Evolutionary conservation across 148 eudicot genomes (phyloP).

Genomic region (Nepenthes mirabilis): DNA sequence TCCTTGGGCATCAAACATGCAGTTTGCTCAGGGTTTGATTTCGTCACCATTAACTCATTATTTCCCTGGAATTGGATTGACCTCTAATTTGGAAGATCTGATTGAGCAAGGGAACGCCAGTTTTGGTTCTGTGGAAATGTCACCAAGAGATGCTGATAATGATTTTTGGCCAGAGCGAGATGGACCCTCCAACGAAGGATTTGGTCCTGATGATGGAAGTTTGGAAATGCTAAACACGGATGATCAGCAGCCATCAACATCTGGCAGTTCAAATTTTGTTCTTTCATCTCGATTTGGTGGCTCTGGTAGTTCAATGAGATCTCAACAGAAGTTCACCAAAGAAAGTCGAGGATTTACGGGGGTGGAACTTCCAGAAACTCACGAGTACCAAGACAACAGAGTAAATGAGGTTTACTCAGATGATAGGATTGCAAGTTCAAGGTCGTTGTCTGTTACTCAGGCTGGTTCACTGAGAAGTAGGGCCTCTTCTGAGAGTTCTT

Average conservation of each 20-base stretch:
- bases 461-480: constrained; percentile 53
- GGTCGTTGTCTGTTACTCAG: constrained; percentile 47
- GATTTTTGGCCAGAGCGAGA: constrained; percentile 53
- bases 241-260: constrained; percentile 30
- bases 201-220: constrained; percentile 32
- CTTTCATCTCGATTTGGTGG: constrained; percentile 29
- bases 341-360: constrained; percentile 27
- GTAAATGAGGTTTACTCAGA: constrained; percentile 35
- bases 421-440: constrained; percentile 45
- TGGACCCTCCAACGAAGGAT: constrained; percentile 24
- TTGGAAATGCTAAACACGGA: constrained; percentile 22
- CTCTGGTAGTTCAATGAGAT: constrained; percentile 22
- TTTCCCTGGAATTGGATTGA: constrained; percentile 33
- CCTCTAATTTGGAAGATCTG: constrained; percentile 27
- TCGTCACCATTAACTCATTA: constrained; percentile 41
- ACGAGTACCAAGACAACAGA: constrained; percentile 25
- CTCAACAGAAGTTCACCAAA: constrained; percentile 26
- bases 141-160: constrained; percentile 29
- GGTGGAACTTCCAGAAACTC: constrained; percentile 22
- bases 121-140: constrained; percentile 24
- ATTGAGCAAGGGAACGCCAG: constrained; percentile 32
- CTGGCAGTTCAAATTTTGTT: constrained; percentile 21
- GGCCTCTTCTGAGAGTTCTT: constrained; percentile 79
- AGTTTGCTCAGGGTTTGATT: constrained; percentile 53
- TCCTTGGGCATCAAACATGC: constrained; percentile 41